These are phyloP conservation scores for Triticum turgidum DNA, from an alignment of 176 grass and related monocot species.

Conservation along the genomic window DNA sequence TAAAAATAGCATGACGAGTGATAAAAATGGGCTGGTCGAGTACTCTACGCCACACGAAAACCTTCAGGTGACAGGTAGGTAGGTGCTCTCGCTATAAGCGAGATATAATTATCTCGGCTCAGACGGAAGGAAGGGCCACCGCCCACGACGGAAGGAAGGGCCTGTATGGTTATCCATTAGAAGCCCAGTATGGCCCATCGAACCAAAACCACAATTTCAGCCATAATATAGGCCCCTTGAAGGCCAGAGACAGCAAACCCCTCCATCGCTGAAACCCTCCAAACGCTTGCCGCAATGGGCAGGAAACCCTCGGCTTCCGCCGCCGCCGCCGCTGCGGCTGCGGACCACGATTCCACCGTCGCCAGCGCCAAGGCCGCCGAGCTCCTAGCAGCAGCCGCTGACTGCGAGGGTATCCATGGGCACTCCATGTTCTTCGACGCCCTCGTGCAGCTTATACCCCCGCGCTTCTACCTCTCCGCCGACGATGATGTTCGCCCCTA, in stretches of 20 bases:
- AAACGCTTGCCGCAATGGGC: constrained; percentile 26
- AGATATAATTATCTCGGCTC: too few species aligned
- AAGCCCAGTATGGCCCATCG: not conserved
- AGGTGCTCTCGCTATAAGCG: too few species aligned
- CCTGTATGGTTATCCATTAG: not conserved
- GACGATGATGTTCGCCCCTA: constrained; percentile 71
- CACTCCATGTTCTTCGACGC: constrained; percentile 77
- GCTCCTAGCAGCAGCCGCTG: constrained; percentile 26
- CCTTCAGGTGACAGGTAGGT: too few species aligned
- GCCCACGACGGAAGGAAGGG: too few species aligned
- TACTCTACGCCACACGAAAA: too few species aligned
- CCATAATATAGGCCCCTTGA: not conserved
- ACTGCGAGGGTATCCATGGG: constrained; percentile 22
- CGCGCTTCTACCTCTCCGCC: constrained; percentile 66
- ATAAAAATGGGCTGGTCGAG: too few species aligned
- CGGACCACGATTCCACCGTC: not conserved
- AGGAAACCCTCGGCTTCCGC: constrained; percentile 26
- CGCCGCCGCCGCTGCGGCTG: constrained; percentile 10
- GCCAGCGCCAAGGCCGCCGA: constrained; percentile 35
- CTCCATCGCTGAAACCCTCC: constrained; percentile 18
- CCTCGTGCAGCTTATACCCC: constrained; percentile 80
- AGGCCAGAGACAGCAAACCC: not conserved
- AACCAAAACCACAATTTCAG: not conserved
- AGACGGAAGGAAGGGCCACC: too few species aligned
- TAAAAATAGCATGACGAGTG: too few species aligned